Conservation (phyloP, 1,139 yeast genomes). For the Blastobotrys elegans region DNA sequence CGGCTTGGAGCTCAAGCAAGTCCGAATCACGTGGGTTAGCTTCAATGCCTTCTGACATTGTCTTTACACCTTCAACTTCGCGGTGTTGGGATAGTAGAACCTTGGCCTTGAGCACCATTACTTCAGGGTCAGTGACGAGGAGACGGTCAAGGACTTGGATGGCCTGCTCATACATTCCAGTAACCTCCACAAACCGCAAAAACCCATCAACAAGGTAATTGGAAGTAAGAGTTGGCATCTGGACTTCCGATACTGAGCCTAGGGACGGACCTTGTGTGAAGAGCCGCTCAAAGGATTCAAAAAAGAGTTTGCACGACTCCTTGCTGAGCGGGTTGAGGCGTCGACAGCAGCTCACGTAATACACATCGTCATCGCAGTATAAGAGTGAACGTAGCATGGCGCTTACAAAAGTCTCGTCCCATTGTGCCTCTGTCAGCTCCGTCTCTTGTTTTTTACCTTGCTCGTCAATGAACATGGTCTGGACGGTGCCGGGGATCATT, state of each 20-base stretch:
- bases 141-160: slow-evolving; percentile 46
- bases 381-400: slow-evolving; percentile 67
- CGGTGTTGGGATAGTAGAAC: slow-evolving; percentile 60
- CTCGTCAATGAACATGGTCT: slow-evolving; percentile 60
- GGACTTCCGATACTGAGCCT: slow-evolving; percentile 62
- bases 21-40: slow-evolving; percentile 59
- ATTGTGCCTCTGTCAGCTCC: slow-evolving; percentile 39
- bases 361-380: slow-evolving; percentile 63
- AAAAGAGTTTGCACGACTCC: slow-evolving; percentile 45
- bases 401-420: slow-evolving; percentile 81
- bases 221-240: slow-evolving; percentile 61
- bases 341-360: slow-evolving; percentile 56
- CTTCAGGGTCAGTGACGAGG: slow-evolving; percentile 43
- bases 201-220: slow-evolving; percentile 79
- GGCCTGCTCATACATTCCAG: slow-evolving; percentile 61
- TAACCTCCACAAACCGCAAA: slow-evolving; percentile 55
- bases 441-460: slow-evolving; percentile 42
- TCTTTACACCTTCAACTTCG: slow-evolving; percentile 71
- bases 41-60: slow-evolving; percentile 57
- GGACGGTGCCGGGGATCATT: slow-evolving; percentile 72
- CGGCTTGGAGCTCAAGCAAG: slow-evolving; percentile 56
- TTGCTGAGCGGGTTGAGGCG: slow-evolving; percentile 56
- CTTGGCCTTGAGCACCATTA: slow-evolving; percentile 56
- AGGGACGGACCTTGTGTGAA: slow-evolving; percentile 58
- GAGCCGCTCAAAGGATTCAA: slow-evolving; percentile 55